Evolutionary conservation across 2,329 filamentous ascomycete genomes (phyloP).

Genomic region (Pestalotiopsis sp.): DNA sequence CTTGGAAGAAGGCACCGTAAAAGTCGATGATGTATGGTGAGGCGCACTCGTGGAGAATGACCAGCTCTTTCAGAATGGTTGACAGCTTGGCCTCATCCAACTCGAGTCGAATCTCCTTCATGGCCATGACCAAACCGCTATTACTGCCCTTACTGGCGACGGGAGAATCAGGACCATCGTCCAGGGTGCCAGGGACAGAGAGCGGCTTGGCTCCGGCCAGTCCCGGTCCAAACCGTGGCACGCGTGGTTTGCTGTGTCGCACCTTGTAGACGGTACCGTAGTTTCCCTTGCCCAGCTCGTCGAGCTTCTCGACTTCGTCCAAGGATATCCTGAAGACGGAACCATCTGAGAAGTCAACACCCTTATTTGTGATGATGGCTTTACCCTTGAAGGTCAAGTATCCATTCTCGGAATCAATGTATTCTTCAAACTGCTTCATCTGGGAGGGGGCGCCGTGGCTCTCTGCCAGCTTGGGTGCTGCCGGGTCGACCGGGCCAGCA

Average conservation of each 20-base stretch:
- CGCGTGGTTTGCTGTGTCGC: slow-evolving; percentile 71
- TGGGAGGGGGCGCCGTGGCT: slow-evolving; percentile 44
- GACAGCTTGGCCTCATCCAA: slow-evolving; percentile 96
- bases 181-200: slow-evolving; percentile 39
- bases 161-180: slow-evolving; percentile 29
- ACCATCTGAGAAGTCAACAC: slow-evolving; percentile 90
- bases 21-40: slow-evolving; percentile 99
- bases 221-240: slow-evolving; percentile 61
- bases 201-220: slow-evolving; percentile 50
- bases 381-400: slow-evolving; percentile 93
- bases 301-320: slow-evolving; percentile 87
- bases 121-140: slow-evolving; percentile 89
- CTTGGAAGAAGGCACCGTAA: slow-evolving; percentile 98
- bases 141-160: slow-evolving; percentile 40
- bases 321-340: slow-evolving; percentile 91
- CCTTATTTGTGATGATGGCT: slow-evolving; percentile 83
- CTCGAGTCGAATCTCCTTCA: slow-evolving; percentile 97
- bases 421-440: slow-evolving; percentile 69
- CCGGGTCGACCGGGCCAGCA: neutral
- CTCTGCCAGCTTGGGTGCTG: slow-evolving; percentile 31
- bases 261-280: slow-evolving; percentile 99
- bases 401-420: slow-evolving; percentile 88
- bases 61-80: slow-evolving; percentile 95
- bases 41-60: slow-evolving; percentile 91
- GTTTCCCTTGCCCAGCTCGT: slow-evolving; percentile 95